phyloP scores from a whole-genome alignment of 169 alveolate species.

The Plasmodium inui region DNA sequence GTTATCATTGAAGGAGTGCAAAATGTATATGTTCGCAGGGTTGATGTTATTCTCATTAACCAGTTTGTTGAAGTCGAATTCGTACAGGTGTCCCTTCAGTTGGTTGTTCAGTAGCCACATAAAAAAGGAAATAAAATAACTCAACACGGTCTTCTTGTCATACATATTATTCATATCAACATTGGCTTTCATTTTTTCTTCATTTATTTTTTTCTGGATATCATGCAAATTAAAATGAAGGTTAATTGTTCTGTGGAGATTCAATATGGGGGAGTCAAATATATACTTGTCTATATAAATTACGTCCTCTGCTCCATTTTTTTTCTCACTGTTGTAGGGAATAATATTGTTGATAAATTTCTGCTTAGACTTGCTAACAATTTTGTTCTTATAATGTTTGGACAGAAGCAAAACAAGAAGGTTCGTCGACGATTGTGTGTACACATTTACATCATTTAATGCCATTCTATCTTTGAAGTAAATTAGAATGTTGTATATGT shows the following conservation, averaged over 20 bases:
- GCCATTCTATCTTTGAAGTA: conserved; percentile 56
- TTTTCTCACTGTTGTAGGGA: conserved; percentile 37
- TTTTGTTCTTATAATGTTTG: conserved; percentile 65
- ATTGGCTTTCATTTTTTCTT: conserved; percentile 11
- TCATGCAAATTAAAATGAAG: conserved; percentile 45
- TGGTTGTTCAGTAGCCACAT: conserved; percentile 73
- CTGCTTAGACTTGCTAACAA: conserved; percentile 60
- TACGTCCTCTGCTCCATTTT: not conserved
- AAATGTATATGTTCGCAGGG: conserved; percentile 58
- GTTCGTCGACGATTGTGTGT: conserved; percentile 69
- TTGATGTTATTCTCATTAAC: conserved; percentile 54
- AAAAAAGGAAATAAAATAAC: conserved; percentile 50
- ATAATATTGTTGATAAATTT: conserved; percentile 64
- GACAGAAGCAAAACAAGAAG: conserved; percentile 52
- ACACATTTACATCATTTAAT: conserved; percentile 63
- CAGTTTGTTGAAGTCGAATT: conserved; percentile 54
- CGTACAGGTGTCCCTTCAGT: conserved; percentile 69
- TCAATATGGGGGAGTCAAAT: conserved; percentile 71
- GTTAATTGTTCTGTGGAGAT: conserved; percentile 64
- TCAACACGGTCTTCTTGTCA: conserved; percentile 31
- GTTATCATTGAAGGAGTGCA: conserved; percentile 56
- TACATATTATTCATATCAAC: conserved; percentile 22
- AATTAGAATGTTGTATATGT: conserved; percentile 43
- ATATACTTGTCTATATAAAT: conserved; percentile 65
- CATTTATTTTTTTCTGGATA: conserved; percentile 54